Percentiles rank a stretch among this genome's conserved stretches.
Evolutionary conservation across 177 flowering plant genomes (phyloP).

Genomic region (Vitis hybrid): DNA sequence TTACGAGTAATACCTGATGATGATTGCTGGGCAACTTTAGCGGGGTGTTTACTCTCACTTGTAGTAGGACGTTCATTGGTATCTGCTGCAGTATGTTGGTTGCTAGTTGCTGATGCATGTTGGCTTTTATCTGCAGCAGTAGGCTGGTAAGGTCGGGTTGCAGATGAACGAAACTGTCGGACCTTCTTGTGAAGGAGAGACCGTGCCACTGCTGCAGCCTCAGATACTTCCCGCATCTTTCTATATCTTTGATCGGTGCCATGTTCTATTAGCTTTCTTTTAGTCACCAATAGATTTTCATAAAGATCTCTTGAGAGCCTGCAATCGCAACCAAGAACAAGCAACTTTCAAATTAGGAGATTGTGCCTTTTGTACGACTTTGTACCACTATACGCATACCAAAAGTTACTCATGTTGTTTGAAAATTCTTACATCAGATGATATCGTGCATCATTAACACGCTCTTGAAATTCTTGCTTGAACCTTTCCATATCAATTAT

Average conservation of each 20-base stretch:
- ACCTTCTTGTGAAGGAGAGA: constrained; percentile 61
- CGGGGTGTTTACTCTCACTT: constrained; percentile 12
- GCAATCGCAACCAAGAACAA: constrained; percentile 10
- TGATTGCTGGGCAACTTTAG: constrained; percentile 14
- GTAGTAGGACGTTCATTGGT: constrained; percentile 10
- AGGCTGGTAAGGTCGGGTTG: constrained; percentile 22
- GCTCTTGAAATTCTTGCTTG: constrained; percentile 62
- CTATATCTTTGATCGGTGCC: constrained; percentile 31
- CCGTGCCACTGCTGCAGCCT: constrained; percentile 59
- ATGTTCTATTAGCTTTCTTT: constrained; percentile 53
- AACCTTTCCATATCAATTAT: constrained; percentile 81
- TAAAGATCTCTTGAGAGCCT: constrained; percentile 67
- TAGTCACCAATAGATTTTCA: constrained; percentile 44
- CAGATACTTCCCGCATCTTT: constrained; percentile 52
- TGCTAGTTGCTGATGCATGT: constrained; percentile 5
- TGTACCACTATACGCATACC: too few species aligned
- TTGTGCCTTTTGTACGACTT: too few species aligned
- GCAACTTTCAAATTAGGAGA: too few species aligned
- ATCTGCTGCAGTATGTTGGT: constrained; percentile 15
- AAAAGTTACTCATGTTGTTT: background rate
- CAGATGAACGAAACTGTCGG: constrained; percentile 45
- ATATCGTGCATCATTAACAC: constrained; percentile 43
- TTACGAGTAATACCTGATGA: constrained; percentile 31
- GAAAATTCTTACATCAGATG: constrained; percentile 57
- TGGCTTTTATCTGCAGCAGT: constrained; percentile 9